These are phyloP conservation scores for Infundibulicybe gibba DNA, from an alignment of 768 basidiomycete genomes.

Conservation along the genomic window DNA sequence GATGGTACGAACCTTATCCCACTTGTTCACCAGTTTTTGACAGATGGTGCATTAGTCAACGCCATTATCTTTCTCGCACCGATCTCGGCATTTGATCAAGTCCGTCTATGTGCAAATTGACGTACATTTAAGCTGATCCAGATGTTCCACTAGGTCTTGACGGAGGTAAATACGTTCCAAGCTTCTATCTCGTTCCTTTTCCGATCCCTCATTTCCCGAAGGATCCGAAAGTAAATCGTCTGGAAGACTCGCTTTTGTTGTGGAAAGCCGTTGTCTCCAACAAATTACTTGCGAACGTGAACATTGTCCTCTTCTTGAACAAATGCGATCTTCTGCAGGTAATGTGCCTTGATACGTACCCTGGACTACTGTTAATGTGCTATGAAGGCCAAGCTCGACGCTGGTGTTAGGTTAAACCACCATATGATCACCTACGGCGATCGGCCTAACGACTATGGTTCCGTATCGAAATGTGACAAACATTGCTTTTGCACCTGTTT, in stretches of 20 bases:
- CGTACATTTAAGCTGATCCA: not conserved
- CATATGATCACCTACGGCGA: conserved; percentile 72
- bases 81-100: conserved; percentile 84
- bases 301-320: conserved; percentile 79
- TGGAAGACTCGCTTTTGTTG: conserved; percentile 75
- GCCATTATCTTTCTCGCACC: conserved; percentile 88
- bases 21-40: not conserved
- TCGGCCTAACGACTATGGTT: conserved; percentile 75
- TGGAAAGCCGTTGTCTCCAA: conserved; percentile 76
- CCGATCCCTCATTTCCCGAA: conserved; percentile 25
- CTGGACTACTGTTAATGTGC: not conserved
- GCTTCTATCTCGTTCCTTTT: conserved; percentile 6
- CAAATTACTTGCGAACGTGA: conserved; percentile 68
- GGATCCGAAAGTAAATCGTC: conserved; percentile 71
- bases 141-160: conserved; percentile 42
- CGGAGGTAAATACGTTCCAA: conserved; percentile 47
- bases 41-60: conserved; percentile 47
- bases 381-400: conserved; percentile 65
- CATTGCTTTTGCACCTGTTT: conserved; percentile 6
- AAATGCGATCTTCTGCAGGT: conserved; percentile 78
- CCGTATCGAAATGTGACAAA: conserved; percentile 64
- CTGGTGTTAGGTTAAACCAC: conserved; percentile 68
- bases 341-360: conserved; percentile 9
- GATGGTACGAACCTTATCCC: conserved; percentile 49
- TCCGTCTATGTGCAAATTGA: conserved; percentile 6